These are phyloP conservation scores for Oidiodendron maius DNA, from an alignment of 495 filamentous ascomycete species.

Conservation along the genomic window DNA sequence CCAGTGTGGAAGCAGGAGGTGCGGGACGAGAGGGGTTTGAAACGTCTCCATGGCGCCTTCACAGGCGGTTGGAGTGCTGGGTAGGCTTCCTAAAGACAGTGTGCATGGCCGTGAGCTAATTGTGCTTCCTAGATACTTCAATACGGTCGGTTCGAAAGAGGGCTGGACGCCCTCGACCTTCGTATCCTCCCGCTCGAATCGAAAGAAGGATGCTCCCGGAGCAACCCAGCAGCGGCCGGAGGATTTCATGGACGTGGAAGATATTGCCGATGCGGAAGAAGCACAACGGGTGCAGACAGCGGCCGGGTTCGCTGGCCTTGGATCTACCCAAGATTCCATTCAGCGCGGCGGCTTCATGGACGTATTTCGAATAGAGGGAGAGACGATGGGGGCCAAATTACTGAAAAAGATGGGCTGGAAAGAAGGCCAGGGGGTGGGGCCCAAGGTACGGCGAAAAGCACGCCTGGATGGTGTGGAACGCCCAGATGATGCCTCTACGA, in stretches of 20 bases:
- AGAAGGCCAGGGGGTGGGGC: constrained; percentile 87
- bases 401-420: constrained; percentile 95
- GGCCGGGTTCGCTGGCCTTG: constrained; percentile 69
- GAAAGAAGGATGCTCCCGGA: constrained; percentile 58
- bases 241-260: constrained; percentile 98
- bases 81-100: constrained; percentile 37
- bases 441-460: constrained; percentile 74
- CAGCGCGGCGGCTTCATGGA: constrained; percentile 59
- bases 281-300: constrained; percentile 64
- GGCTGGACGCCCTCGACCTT: constrained; percentile 93
- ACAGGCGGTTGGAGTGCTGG: constrained; percentile 96
- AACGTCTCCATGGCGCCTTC: constrained; percentile 92
- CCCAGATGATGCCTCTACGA: constrained; percentile 37
- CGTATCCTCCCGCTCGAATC: constrained; percentile 79
- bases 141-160: constrained; percentile 96
- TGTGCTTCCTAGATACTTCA: constrained; percentile 69
- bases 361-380: constrained; percentile 65
- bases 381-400: constrained; percentile 85
- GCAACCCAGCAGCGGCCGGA: constrained; percentile 59
- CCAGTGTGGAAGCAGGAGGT: constrained; percentile 98
- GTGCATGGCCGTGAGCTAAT: constrained; percentile 1
- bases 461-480: constrained; percentile 44
- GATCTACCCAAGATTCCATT: constrained; percentile 54
- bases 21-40: constrained; percentile 85
- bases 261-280: constrained; percentile 82